phyloP scores from a whole-genome alignment of 257 asterid species.

The Solanum piurae region DNA sequence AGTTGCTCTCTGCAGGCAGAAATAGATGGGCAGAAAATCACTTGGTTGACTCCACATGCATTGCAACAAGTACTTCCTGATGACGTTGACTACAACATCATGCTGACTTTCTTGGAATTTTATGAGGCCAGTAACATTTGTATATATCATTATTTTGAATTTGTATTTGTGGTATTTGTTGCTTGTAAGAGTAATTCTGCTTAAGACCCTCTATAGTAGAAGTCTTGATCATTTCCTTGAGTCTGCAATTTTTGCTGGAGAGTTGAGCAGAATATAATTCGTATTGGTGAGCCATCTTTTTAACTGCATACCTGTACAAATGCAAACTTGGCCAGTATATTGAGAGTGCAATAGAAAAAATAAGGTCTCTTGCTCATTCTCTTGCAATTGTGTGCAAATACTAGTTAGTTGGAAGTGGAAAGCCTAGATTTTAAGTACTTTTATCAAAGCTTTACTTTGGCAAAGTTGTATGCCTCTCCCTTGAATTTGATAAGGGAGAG shows the following conservation, averaged over 20 bases:
- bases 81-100: constrained; percentile 78
- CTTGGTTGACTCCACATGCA: constrained; percentile 98
- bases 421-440: not conserved
- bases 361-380: not conserved
- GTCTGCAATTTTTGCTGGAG: not conserved
- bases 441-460: not conserved
- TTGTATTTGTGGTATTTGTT: not conserved
- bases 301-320: not conserved
- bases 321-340: not conserved
- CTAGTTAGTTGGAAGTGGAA: not conserved
- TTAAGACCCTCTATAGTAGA: not conserved
- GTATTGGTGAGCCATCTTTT: not conserved
- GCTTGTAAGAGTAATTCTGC: not conserved
- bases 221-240: not conserved
- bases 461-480: not conserved
- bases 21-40: constrained; percentile 83
- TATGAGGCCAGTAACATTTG: constrained; percentile 52
- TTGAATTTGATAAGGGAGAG: not conserved
- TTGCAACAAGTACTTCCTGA: constrained; percentile 87
- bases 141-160: not conserved
- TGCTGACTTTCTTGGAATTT: constrained; percentile 88
- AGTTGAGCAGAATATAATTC: not conserved
- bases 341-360: not conserved
- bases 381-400: not conserved
- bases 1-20: constrained; percentile 51